These are phyloP conservation scores for Diophrys appendiculata DNA, from an alignment of 73 alveolate genomes.

Conservation along the genomic window DNA sequence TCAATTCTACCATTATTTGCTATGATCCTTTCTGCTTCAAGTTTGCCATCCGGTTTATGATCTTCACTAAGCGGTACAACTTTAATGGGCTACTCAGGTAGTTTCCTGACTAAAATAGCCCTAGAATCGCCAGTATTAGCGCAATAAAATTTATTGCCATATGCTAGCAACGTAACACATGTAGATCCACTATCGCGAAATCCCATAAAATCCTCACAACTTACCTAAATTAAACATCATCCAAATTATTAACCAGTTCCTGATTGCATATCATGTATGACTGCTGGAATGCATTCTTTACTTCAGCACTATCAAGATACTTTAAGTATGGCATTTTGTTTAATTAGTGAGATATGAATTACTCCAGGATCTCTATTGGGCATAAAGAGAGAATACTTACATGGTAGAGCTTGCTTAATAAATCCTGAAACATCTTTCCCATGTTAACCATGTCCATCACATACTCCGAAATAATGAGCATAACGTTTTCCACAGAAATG, in stretches of 20 bases:
- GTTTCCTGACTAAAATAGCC: slow-evolving; percentile 5
- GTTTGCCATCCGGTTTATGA: slow-evolving; percentile 92
- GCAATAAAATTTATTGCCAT: slow-evolving; percentile 6
- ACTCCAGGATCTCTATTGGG: too few relatives aligned
- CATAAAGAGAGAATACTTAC: too few relatives aligned
- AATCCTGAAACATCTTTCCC: slow-evolving; percentile 74
- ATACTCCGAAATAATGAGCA: slow-evolving; percentile 66
- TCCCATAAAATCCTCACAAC: too few relatives aligned
- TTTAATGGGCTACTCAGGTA: too few relatives aligned
- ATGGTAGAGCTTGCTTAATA: slow-evolving; percentile 60
- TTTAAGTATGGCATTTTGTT: too few relatives aligned
- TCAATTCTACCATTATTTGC: slow-evolving; percentile 89
- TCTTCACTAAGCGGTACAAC: slow-evolving; percentile 38
- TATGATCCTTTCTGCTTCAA: slow-evolving; percentile 82
- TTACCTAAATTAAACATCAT: too few relatives aligned
- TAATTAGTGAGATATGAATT: too few relatives aligned
- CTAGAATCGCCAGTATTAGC: slow-evolving; percentile 30
- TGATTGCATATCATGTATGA: too few relatives aligned
- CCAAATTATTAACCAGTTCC: too few relatives aligned
- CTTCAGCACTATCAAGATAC: too few relatives aligned
- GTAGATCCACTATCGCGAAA: slow-evolving; percentile 15
- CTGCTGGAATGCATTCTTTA: too few relatives aligned
- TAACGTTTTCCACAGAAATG: slow-evolving; percentile 19
- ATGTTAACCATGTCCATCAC: slow-evolving; percentile 84
- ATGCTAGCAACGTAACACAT: too few relatives aligned